Percentiles rank a stretch among this genome's conserved stretches.
Conservation (phyloP, 257 asterid species). For the Capsicum baccatum region DNA sequence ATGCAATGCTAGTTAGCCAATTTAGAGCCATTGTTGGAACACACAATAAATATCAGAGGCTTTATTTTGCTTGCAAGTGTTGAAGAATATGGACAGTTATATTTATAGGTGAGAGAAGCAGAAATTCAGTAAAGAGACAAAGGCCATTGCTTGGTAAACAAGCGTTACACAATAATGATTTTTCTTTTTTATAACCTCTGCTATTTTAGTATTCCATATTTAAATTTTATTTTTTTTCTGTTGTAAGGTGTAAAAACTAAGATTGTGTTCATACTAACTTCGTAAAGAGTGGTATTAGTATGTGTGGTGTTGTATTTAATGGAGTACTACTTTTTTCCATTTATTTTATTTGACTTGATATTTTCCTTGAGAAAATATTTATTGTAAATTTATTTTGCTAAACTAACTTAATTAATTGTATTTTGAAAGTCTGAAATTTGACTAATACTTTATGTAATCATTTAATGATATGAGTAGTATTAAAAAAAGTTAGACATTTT, state of each 20-base stretch:
- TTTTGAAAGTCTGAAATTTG: too few species aligned
- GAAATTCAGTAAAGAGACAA: background rate
- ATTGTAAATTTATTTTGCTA: too few species aligned
- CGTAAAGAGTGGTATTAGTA: too few species aligned
- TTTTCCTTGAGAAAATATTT: background rate
- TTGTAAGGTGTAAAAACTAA: background rate
- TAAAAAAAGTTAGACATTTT: too few species aligned
- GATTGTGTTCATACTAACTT: background rate
- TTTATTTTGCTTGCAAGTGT: constrained; percentile 5
- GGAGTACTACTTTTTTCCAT: too few species aligned
- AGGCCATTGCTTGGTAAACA: background rate
- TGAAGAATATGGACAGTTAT: background rate
- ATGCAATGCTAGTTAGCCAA: constrained; percentile 25
- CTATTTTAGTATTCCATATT: too few species aligned
- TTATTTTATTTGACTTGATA: too few species aligned
- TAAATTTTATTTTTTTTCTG: too few species aligned
- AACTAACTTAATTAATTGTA: too few species aligned
- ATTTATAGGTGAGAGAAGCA: background rate
- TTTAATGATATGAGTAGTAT: too few species aligned
- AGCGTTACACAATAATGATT: background rate
- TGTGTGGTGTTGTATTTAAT: too few species aligned
- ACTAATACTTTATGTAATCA: too few species aligned
- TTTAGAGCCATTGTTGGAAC: constrained; percentile 28
- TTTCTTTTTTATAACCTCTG: background rate
- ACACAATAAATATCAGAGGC: background rate